Conservation (phyloP, 768 basidiomycete species). For the Lactarius pseudohatsudake region DNA sequence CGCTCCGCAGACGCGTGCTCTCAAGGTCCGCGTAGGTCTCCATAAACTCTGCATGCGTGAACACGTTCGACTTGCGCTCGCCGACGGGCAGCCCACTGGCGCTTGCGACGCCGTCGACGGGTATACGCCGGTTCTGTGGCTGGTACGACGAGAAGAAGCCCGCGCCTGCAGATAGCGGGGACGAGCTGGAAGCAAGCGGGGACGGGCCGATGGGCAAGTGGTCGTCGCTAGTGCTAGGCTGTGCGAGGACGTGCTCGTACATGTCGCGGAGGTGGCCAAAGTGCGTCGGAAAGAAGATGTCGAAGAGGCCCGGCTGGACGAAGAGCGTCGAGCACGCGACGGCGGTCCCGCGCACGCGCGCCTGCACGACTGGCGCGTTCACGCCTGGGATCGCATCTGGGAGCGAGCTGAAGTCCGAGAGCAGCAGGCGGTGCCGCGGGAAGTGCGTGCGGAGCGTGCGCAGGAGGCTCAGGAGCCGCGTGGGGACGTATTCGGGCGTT, state of each 20-base stretch:
- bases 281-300: conserved; percentile 97
- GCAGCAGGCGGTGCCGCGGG: conserved; percentile 89
- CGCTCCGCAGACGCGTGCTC: conserved; percentile 69
- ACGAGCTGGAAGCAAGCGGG: conserved; percentile 51
- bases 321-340: conserved; percentile 89
- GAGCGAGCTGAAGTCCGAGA: conserved; percentile 88
- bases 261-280: conserved; percentile 84
- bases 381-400: conserved; percentile 79
- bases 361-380: conserved; percentile 93
- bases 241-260: conserved; percentile 81
- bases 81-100: conserved; percentile 78
- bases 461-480: conserved; percentile 82
- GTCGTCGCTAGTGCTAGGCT: conserved; percentile 41
- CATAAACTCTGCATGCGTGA: conserved; percentile 87
- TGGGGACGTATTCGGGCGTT: conserved; percentile 86
- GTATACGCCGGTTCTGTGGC: conserved; percentile 55
- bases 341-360: conserved; percentile 78
- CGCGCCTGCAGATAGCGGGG: conserved; percentile 52
- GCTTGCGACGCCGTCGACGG: conserved; percentile 68
- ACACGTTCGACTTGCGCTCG: conserved; percentile 79
- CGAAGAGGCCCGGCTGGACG: conserved; percentile 94
- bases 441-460: conserved; percentile 79
- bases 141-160: conserved; percentile 73
- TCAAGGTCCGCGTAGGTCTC: conserved; percentile 76
- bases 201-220: conserved; percentile 38